These are phyloP conservation scores for Bisporella sp. DNA, from an alignment of 2,329 filamentous ascomycete genomes.

Conservation along the genomic window DNA sequence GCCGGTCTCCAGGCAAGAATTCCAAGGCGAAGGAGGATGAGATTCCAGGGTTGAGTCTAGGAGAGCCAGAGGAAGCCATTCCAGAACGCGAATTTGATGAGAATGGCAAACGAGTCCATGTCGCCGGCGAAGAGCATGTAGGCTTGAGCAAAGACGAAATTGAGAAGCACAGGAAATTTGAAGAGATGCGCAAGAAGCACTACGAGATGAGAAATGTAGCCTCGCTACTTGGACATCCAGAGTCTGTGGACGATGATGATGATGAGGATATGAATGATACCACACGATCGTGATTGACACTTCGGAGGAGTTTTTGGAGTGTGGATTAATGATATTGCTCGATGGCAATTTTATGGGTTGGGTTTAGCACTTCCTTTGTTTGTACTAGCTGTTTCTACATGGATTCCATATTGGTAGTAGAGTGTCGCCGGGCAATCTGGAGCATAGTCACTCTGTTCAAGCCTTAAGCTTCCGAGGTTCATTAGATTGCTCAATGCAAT, in stretches of 20 bases:
- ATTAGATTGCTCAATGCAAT: too few species aligned
- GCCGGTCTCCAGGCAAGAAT: conserved; percentile 16
- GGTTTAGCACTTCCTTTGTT: not conserved
- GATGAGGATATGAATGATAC: conserved; percentile 35
- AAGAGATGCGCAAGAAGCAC: conserved; percentile 87
- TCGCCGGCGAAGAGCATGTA: conserved; percentile 52
- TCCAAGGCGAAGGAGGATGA: conserved; percentile 53
- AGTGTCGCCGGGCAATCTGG: not conserved
- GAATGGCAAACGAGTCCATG: conserved; percentile 72
- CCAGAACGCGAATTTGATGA: conserved; percentile 41
- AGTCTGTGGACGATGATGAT: conserved; percentile 55
- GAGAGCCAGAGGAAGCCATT: conserved; percentile 77
- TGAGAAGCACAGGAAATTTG: conserved; percentile 88
- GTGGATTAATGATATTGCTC: not conserved
- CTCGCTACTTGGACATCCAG: conserved; percentile 71
- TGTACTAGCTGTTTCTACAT: not conserved
- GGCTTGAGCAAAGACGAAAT: conserved; percentile 63
- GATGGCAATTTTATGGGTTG: not conserved
- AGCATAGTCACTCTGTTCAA: not conserved
- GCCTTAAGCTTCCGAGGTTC: not conserved
- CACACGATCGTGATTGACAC: conserved; percentile 9
- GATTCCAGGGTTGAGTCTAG: conserved; percentile 86
- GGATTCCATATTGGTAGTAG: not conserved
- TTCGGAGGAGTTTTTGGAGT: not conserved
- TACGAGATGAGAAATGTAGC: conserved; percentile 99